These are phyloP conservation scores for Epicoccum nigrum DNA, from an alignment of 2,329 filamentous ascomycete genomes.

Conservation along the genomic window DNA sequence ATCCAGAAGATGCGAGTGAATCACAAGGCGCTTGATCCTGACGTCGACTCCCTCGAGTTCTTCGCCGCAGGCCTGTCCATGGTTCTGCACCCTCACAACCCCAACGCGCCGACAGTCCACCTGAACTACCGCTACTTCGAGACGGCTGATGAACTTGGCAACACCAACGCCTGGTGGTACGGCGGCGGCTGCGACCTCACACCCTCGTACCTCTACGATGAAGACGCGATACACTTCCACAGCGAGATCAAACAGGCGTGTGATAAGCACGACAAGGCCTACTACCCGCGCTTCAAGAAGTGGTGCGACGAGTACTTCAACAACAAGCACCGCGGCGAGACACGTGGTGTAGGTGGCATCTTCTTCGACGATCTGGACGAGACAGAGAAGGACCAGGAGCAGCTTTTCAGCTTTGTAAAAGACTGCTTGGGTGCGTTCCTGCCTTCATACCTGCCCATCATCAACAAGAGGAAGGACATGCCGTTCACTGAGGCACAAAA, in stretches of 20 bases:
- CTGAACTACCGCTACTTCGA: slow-evolving; percentile 99
- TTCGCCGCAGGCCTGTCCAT: slow-evolving; percentile 93
- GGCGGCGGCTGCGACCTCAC: slow-evolving; percentile 94
- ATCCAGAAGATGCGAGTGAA: slow-evolving; percentile 86
- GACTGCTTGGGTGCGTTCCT: slow-evolving; percentile 86
- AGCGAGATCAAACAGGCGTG: slow-evolving; percentile 89
- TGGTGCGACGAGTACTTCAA: slow-evolving; percentile 99
- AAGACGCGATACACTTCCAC: slow-evolving; percentile 97
- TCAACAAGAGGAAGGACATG: slow-evolving; percentile 90
- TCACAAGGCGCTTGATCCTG: slow-evolving; percentile 84
- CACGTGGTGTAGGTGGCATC: slow-evolving; percentile 89
- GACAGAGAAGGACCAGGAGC: slow-evolving; percentile 82
- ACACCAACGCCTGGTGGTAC: slow-evolving; percentile 93
- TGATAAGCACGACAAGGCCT: slow-evolving; percentile 88
- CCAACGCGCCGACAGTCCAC: slow-evolving; percentile 96
- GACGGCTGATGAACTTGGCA: slow-evolving; percentile 83
- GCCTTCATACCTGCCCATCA: slow-evolving; percentile 87
- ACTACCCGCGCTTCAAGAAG: slow-evolving; percentile 93
- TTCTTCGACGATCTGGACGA: slow-evolving; percentile 98
- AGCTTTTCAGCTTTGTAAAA: slow-evolving; percentile 86
- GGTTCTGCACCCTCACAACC: slow-evolving; percentile 91
- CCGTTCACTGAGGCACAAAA: slow-evolving; percentile 85
- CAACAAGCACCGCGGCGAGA: slow-evolving; percentile 88
- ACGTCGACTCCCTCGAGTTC: slow-evolving; percentile 86
- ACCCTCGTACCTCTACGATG: slow-evolving; percentile 91